phyloP scores from a whole-genome alignment of 1,284 basidiomycete genomes.

The Caloboletus inedulis region DNA sequence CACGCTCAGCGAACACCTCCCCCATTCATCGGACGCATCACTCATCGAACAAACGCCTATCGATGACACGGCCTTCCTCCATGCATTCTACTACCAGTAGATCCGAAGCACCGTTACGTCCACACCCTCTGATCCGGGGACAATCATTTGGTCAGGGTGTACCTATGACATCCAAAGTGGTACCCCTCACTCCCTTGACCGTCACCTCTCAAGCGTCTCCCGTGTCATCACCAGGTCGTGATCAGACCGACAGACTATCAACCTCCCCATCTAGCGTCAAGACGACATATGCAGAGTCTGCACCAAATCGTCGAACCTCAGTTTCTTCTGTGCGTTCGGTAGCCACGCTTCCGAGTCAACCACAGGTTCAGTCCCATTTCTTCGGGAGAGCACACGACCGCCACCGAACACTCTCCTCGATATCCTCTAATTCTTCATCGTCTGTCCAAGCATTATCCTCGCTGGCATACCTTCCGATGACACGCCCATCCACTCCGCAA shows the following conservation, averaged over 20 bases:
- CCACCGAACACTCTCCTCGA: slow-evolving; percentile 60
- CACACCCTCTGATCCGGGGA: slow-evolving; percentile 73
- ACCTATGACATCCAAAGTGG: slow-evolving; percentile 42
- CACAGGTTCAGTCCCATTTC: slow-evolving; percentile 29
- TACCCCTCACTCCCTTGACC: slow-evolving; percentile 60
- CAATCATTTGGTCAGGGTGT: slow-evolving; percentile 52
- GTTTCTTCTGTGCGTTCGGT: slow-evolving; percentile 62
- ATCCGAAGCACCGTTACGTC: slow-evolving; percentile 46
- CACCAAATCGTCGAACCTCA: slow-evolving; percentile 51
- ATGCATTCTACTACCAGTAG: slow-evolving; percentile 50
- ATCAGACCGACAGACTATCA: slow-evolving; percentile 26
- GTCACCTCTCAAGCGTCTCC: slow-evolving; percentile 52
- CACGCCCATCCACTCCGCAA: slow-evolving; percentile 53
- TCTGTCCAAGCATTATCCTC: slow-evolving; percentile 65
- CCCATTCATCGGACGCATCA: slow-evolving; percentile 36
- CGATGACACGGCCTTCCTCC: slow-evolving; percentile 60
- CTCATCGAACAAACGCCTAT: slow-evolving; percentile 31
- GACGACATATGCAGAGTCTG: slow-evolving; percentile 27
- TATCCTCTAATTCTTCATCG: slow-evolving; percentile 54
- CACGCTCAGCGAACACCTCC: slow-evolving; percentile 43
- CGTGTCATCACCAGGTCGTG: slow-evolving; percentile 37
- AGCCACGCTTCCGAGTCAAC: slow-evolving; percentile 50
- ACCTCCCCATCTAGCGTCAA: slow-evolving; percentile 40
- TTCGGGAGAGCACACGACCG: slow-evolving; percentile 47
- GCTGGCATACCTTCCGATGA: slow-evolving; percentile 54